These are phyloP conservation scores for Globisporangium orthogonon DNA, from an alignment of 352 stramenopile genomes.

Conservation along the genomic window DNA sequence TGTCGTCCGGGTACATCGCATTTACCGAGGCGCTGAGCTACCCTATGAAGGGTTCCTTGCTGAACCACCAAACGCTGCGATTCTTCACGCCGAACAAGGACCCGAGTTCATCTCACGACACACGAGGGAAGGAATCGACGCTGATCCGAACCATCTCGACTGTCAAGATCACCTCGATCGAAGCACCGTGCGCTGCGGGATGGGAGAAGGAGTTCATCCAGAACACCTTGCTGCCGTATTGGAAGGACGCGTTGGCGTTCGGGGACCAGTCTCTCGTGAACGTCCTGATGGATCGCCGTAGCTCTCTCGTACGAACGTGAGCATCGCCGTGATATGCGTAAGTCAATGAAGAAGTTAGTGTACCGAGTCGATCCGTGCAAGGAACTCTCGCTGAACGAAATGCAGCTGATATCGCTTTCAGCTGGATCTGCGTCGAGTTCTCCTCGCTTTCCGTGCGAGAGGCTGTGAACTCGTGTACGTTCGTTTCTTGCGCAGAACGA, in stretches of 20 bases:
- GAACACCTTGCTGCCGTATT: not conserved
- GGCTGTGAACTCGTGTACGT: too few relatives aligned
- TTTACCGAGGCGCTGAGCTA: not conserved
- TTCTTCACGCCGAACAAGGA: not conserved
- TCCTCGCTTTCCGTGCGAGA: not conserved
- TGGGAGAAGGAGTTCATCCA: not conserved
- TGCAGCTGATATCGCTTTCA: too few relatives aligned
- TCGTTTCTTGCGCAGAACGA: too few relatives aligned
- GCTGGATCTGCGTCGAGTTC: too few relatives aligned
- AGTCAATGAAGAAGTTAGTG: too few relatives aligned
- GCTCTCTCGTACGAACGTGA: not conserved
- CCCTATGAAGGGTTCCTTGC: not conserved
- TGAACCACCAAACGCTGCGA: not conserved
- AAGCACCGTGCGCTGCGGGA: not conserved
- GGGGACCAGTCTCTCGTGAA: not conserved
- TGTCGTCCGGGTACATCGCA: not conserved
- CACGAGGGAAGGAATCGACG: not conserved
- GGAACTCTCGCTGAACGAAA: too few relatives aligned
- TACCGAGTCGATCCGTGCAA: too few relatives aligned
- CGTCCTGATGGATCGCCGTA: not conserved
- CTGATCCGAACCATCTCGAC: conserved; percentile 1
- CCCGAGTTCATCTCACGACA: not conserved
- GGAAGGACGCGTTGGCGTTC: not conserved
- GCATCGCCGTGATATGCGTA: too few relatives aligned
- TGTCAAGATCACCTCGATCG: not conserved